Base-by-base conservation (phyloP, 192 early-diverging fungal genomes). In the Umbelopsis sp. region DNA sequence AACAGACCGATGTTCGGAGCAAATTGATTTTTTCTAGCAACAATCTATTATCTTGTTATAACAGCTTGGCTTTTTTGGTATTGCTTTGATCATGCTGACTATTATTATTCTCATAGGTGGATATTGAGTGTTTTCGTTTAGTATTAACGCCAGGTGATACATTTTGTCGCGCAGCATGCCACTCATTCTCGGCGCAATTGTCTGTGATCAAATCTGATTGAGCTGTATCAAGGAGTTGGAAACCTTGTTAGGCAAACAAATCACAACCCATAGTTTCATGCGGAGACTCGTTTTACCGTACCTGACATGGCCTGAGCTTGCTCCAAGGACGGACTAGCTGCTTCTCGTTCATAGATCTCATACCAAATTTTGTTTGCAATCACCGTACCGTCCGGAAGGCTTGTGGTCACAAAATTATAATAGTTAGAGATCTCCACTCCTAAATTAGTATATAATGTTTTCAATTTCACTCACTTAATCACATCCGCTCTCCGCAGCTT, bases 221-320 rank as follows among this genome's bases (percentile, higher is more conserved):
- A 20, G 2, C 37, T 41, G 37, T 9, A 25, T 35, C 1, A 16
- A 33, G 11, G 27, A 61, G 55, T 61, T 61, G 25, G 52, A 55
- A 25, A 21, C 25, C 25, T 21, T 27, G 21, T 61, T 15, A 25
- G 21, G 22, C 15, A 35, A 61, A 61, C 55, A 35, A 61, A 61
- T 61, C 55, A 61, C 55, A 61, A 61, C 18, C 18, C 30, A 25
- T 61, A 61, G 35, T 61, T 61, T 61, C 0, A 13, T 18, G 10
- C 55, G 55, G 55, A 61, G 55, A 61, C 52, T 35, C 18, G 2
- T 61, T 61, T 13, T 35, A 25, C 27, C 30, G 27, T 61, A 61
- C 55, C 55, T 61, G 27, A 16, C 18, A 30, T 61, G 55, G 55
- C 55, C 55, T 61, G 55, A 61, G 55, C 55, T 27, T 61, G 55